Evolutionary conservation across 768 basidiomycete species (phyloP).

Genomic region (Pisolithus microcarpus): DNA sequence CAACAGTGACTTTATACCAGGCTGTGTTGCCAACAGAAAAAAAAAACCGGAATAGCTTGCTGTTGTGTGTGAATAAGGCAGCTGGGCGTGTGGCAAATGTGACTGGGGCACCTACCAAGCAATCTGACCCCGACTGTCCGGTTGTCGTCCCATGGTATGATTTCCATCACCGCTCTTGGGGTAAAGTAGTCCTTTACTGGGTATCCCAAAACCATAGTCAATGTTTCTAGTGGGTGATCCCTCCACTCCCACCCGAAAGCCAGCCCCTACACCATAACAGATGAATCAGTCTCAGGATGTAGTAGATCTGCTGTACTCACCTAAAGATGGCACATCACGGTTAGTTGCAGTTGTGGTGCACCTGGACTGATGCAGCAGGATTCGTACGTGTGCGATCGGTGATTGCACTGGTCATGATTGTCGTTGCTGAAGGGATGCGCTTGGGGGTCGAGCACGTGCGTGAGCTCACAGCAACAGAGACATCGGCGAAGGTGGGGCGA

Average conservation of each 20-base stretch:
- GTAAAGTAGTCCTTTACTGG: slow-evolving; percentile 67
- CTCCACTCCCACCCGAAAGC: slow-evolving; percentile 51
- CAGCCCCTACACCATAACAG: slow-evolving; percentile 65
- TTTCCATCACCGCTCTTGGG: slow-evolving; percentile 62
- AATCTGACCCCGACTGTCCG: slow-evolving; percentile 71
- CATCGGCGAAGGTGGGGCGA: slow-evolving; percentile 27
- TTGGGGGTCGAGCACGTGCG: slow-evolving; percentile 29
- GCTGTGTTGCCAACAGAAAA: slow-evolving; percentile 79
- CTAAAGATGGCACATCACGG: slow-evolving; percentile 22
- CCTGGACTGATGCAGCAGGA: slow-evolving; percentile 21
- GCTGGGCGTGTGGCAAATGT: slow-evolving; percentile 8
- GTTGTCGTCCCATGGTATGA: slow-evolving; percentile 86
- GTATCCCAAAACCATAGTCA: slow-evolving; percentile 60
- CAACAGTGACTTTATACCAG: slow-evolving; percentile 78
- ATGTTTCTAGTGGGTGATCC: slow-evolving; percentile 40
- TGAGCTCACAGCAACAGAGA: slow-evolving; percentile 5
- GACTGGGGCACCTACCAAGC: slow-evolving; percentile 49
- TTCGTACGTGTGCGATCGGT: slow-evolving; percentile 26
- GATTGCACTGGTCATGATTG: slow-evolving; percentile 29
- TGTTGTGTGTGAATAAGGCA: slow-evolving; percentile 9
- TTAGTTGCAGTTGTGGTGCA: slow-evolving; percentile 27
- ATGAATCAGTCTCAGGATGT: slow-evolving; percentile 40
- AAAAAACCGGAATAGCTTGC: slow-evolving; percentile 64
- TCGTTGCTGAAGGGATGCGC: slow-evolving; percentile 25
- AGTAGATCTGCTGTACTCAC: slow-evolving; percentile 19